Conservation (phyloP, 768 basidiomycete genomes). For the Paxillus rubicundulus region DNA sequence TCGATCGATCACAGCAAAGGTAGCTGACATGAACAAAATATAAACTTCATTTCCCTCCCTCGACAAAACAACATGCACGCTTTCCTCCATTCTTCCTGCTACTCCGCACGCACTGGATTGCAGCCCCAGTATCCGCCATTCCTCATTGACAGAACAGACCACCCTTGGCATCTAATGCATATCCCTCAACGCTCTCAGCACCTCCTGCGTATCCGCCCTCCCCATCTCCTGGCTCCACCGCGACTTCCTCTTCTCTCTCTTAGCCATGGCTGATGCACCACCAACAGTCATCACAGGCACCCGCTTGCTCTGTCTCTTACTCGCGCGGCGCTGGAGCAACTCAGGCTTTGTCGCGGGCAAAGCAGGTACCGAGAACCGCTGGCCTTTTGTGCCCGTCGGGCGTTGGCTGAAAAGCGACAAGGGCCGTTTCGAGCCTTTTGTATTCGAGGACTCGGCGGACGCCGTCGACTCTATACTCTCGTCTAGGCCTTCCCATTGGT, state of each 20-base stretch:
- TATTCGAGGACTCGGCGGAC: not conserved
- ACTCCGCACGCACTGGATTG: too few relatives aligned
- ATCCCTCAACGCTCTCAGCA: constrained; percentile 14
- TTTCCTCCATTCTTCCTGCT: too few relatives aligned
- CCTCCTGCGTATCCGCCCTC: constrained; percentile 22
- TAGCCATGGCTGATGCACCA: not conserved
- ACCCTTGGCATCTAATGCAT: too few relatives aligned
- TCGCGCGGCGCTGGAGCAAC: not conserved
- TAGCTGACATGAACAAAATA: too few relatives aligned
- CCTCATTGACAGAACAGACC: too few relatives aligned
- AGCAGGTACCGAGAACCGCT: constrained; percentile 20
- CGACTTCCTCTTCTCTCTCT: constrained; percentile 15
- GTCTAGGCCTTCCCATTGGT: not conserved
- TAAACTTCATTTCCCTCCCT: too few relatives aligned
- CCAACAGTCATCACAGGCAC: not conserved
- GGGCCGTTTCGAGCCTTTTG: not conserved
- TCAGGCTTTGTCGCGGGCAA: not conserved
- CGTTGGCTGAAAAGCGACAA: constrained; percentile 14
- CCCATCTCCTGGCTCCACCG: constrained; percentile 17
- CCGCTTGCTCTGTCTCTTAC: constrained; percentile 4
- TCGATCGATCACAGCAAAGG: too few relatives aligned
- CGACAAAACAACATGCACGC: too few relatives aligned
- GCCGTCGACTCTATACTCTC: not conserved
- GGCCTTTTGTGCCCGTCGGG: constrained; percentile 4
- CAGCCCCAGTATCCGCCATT: too few relatives aligned